These are phyloP conservation scores for Quillaja saponaria DNA, from an alignment of 306 rosid genomes.

Conservation along the genomic window DNA sequence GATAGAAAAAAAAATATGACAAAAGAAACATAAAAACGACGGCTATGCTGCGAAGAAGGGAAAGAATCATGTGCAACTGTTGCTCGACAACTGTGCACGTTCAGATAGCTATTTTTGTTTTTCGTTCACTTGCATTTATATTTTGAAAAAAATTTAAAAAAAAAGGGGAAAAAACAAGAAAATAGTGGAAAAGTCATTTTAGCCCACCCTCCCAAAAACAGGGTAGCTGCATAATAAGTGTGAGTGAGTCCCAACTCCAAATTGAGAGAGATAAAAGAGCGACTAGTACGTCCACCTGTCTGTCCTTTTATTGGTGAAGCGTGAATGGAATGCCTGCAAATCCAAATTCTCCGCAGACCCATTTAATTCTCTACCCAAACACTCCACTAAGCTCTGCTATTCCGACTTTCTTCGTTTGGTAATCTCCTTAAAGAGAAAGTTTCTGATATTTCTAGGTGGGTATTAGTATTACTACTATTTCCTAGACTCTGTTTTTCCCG, in stretches of 20 bases:
- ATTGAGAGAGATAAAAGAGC: not conserved
- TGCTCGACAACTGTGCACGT: too few relatives aligned
- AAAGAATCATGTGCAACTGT: too few relatives aligned
- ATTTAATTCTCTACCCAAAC: not conserved
- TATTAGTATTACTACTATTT: not conserved
- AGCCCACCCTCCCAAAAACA: too few relatives aligned
- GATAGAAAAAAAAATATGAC: too few relatives aligned
- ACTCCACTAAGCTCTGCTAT: not conserved
- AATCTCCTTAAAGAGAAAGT: conserved; percentile 4
- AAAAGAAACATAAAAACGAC: too few relatives aligned
- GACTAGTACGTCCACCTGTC: not conserved
- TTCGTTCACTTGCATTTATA: too few relatives aligned
- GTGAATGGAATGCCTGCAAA: not conserved
- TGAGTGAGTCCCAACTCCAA: not conserved
- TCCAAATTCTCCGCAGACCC: not conserved
- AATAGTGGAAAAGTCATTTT: too few relatives aligned
- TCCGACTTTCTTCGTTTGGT: not conserved
- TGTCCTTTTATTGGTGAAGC: not conserved
- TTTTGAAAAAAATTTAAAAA: too few relatives aligned
- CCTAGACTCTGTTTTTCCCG: conserved; percentile 35
- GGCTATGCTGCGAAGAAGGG: too few relatives aligned
- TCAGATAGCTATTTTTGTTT: too few relatives aligned
- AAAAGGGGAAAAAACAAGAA: too few relatives aligned
- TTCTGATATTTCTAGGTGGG: conserved; percentile 7
- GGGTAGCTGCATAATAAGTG: not conserved